Evolutionary conservation across 2,329 filamentous ascomycete species (phyloP), one percentile per base, ranked within the genome.

Genomic region (Metarhizium album): DNA sequence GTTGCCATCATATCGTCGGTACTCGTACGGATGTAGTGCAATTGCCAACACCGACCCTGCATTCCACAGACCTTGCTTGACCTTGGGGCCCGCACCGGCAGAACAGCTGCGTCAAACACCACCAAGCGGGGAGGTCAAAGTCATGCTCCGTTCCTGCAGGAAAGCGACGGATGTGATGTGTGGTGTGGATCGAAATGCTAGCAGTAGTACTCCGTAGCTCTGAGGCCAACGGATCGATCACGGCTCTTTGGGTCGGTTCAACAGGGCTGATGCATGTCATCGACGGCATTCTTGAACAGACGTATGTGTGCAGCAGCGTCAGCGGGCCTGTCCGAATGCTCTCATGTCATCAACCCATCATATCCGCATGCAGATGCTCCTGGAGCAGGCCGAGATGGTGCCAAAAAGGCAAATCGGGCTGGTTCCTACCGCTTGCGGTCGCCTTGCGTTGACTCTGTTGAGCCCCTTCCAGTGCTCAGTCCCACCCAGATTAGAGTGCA

Each of bases 71-170:
- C 7, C 7, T 29, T 9, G 27, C 7, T 29, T 9, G 27, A 29
- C 27, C 11, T 29, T 29, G 27, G 27, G 27, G 27, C 11, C 27
- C 11, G 27, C 7, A 29, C 27, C 27, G 11, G 6, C 27, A 29
- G 11, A 35, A 35, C 14, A 14, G 33, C 4, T 4, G 16, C 8
- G 16, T 13, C 4, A 35, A 13, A 16, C 33, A 35, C 11, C 14
- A 35, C 24, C 13, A 31, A 16, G 20, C 9, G 9, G 18, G 18
- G 35, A 20, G 38, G 9, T 23, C 29, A 18, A 47, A 9, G 14
- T 23, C 33, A 40, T 24, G 3, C 46, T 40, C 14, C 46, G 46
- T 47, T 47, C 46, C 46, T 47, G 46, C 46, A 47, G 33, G 37
- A 23, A 31, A 3, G 33, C 24, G 45, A 31, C 29, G 31, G 29